Evolutionary conservation across 768 basidiomycete species (phyloP).

Genomic region (Pisolithus marmoratus): DNA sequence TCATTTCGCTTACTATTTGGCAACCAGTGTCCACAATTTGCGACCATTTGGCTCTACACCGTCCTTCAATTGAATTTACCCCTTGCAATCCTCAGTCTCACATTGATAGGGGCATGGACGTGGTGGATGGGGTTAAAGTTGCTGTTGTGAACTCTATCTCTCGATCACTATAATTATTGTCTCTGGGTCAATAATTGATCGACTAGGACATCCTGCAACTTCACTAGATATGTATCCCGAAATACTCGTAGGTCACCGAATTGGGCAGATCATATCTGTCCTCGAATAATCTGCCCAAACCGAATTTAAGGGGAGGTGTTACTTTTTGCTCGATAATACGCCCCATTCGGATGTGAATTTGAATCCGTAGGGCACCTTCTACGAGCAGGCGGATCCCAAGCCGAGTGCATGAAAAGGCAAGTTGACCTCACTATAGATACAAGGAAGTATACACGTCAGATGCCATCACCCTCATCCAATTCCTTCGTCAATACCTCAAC

Average conservation of each 20-base stretch:
- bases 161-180: neutral
- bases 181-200: neutral
- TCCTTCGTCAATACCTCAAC: conserved; percentile 55
- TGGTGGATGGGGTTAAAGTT: conserved; percentile 60
- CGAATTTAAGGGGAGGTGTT: conserved; percentile 4
- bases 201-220: neutral
- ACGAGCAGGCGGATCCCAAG: conserved; percentile 42
- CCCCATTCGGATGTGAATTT: conserved; percentile 55
- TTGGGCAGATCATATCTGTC: neutral
- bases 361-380: conserved; percentile 69
- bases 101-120: conserved; percentile 47
- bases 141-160: conserved; percentile 16
- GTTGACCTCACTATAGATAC: neutral
- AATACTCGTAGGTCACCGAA: neutral
- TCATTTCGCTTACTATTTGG: neutral
- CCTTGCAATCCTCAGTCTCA: conserved; percentile 53
- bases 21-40: conserved; percentile 65
- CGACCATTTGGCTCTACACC: conserved; percentile 74
- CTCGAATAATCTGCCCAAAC: neutral
- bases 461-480: conserved; percentile 59
- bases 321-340: conserved; percentile 77
- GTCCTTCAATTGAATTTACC: conserved; percentile 64
- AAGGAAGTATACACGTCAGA: conserved; percentile 24
- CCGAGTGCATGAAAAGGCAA: neutral
- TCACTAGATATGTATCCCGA: neutral